Evolutionary conservation across 306 rosid species (phyloP), one percentile per base, ranked within the genome.

Genomic region (Fragaria iinumae): DNA sequence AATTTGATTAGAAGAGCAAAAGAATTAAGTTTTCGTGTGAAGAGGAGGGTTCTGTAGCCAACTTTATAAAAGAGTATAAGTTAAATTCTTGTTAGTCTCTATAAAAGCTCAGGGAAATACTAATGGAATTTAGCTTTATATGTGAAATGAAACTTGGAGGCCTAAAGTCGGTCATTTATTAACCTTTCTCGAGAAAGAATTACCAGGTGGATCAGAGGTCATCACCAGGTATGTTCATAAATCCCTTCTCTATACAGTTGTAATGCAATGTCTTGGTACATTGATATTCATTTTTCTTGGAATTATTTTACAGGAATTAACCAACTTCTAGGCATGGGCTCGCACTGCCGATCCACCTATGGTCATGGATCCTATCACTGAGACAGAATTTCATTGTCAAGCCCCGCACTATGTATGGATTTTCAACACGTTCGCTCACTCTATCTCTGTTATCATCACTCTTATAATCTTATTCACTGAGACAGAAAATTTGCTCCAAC

Each of bases 151-250:
- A 29, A 29, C 32, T 29, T 29, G 32, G 32, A 29, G 32, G 32
- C 32, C 32, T 29, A 29, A 29, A 29, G 32, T 29, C 2, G 32
- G 32, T 29, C 32, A 29, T 29, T 29, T 29, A 29, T 29, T 29
- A 2, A 29, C 32, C 32, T 29, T 29, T 1, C 32, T 29, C 32
- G 2, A 29, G 98, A 80, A 94, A 94, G 94, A 94, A 91, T 79
- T 94, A 91, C 32, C 79, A 87, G 97, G 38, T 84, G 96, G 86
- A 84, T 89, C 76, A 90, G 86, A 81, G 98, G 97, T 38, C 32
- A 29, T 29, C 32, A 29, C 32, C 32, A 29, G 32, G 32, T 29
- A 29, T 29, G 32, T 29, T 29, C 32, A 29, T 29, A 29, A 29
- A 29, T 29, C 32, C 32, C 32, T 29, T 29, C 32, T 29, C 32